phyloP scores from a whole-genome alignment of 139 green algal species.

The Zygnema cylindricum region DNA sequence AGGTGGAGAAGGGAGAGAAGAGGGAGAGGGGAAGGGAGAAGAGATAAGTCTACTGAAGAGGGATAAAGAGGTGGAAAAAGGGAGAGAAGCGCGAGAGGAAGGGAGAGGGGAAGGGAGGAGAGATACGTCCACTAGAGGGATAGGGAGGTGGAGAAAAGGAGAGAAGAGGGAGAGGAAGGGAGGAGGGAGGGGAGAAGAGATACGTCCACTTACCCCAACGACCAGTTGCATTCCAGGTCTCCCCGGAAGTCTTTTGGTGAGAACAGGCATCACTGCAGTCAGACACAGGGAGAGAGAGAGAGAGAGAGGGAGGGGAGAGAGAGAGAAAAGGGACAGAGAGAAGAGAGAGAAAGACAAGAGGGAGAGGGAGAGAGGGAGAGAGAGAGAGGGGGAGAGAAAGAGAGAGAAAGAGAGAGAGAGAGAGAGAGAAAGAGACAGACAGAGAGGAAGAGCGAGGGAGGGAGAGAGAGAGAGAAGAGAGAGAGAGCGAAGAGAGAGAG shows the following conservation, averaged over 20 bases:
- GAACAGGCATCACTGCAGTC: background rate
- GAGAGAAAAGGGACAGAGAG: background rate
- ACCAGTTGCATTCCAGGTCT: background rate
- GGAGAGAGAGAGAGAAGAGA: conserved; percentile 1
- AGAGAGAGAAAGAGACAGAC: conserved; percentile 1
- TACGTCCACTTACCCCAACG: background rate
- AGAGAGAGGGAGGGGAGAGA: background rate
- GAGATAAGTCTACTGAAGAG: background rate
- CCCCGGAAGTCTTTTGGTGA: background rate
- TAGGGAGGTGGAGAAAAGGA: conserved; percentile 4
- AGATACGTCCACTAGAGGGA: too few relatives aligned
- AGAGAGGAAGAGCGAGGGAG: background rate
- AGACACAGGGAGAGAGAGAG: background rate
- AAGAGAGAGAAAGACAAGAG: background rate
- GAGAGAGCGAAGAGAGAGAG: background rate
- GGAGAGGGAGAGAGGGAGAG: background rate
- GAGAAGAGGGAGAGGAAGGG: background rate
- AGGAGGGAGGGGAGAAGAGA: background rate
- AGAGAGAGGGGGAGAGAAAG: background rate
- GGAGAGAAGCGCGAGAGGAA: background rate
- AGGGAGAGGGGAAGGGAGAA: background rate
- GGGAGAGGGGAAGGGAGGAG: background rate
- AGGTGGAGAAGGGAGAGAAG: background rate
- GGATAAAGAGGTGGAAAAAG: background rate
- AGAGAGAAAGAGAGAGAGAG: background rate